Base-by-base conservation (phyloP, 129 eudicot species). In the Rutidosis leptorrhynchoides region DNA sequence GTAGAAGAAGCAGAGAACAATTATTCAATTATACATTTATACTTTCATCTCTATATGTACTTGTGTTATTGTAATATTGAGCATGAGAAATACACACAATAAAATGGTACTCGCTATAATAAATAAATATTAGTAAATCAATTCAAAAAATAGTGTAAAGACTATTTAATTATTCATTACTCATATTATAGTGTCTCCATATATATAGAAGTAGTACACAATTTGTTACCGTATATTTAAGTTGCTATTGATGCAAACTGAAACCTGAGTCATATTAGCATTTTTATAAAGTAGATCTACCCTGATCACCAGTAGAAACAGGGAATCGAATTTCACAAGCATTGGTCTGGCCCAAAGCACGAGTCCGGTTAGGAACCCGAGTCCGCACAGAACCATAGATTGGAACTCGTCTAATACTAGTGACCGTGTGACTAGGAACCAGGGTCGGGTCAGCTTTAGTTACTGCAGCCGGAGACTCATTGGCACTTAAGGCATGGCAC, bases 401-500 rank as follows among this genome's bases (percentile, higher is more conserved):
- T 45, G 67, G 75, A 59, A 51, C 69, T 54, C 69, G 40, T 32
- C 62, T 61, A 61, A 53, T 62, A 17, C 62, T 72, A 29, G 64
- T 72, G 69, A 33, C 56, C 3, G 42, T 52, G 54, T 19, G 70
- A n/a, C 55, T 26, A 72, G 64, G 54, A 30, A 49, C 69, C 62
- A 21, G 64, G 24, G 43, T 62, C 69, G 33, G 33, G 29, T 63
- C 56, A 48, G 35, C 61, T 0, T 26, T 29, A 9, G 76, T 28
- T 11, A 27, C 57, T 5, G 29, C 23, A 63, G 53, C 40, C 62
- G 3, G 71, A 54, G 56, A 53, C 65, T 51, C 77, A 16, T 72
- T 51, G 33, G 29, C 43, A 62, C 21, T 62, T 10, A 56, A 40
- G 6, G 57, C 52, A 22, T 32, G 51, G 57, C 72, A 51, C 16